Percentiles rank a stretch among this genome's conserved stretches.
Evolutionary conservation across 2,329 filamentous ascomycete genomes (phyloP).

Genomic region (Sporothrix phasma): DNA sequence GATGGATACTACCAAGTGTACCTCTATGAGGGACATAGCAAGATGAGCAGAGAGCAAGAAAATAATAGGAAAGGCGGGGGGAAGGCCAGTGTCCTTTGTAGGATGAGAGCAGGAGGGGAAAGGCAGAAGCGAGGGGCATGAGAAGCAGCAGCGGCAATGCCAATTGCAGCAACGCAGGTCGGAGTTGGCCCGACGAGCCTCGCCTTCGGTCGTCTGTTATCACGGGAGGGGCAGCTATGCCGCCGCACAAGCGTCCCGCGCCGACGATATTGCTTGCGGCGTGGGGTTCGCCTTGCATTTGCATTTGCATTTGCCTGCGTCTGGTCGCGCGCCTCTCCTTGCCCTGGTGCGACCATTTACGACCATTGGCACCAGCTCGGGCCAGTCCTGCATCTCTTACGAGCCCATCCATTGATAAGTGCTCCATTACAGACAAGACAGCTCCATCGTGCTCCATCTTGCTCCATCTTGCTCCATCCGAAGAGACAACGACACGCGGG

Average conservation of each 20-base stretch:
- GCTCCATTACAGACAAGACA: neutral
- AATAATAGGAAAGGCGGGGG: neutral
- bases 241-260: slow-evolving; percentile 4
- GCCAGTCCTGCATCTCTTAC: neutral
- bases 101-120: neutral
- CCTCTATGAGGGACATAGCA: neutral
- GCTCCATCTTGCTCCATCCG: slow-evolving; percentile 3
- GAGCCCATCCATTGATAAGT: slow-evolving; percentile 3
- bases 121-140: neutral
- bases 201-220: neutral
- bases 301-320: too few relatives aligned
- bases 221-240: neutral
- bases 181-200: neutral
- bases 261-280: neutral
- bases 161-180: neutral
- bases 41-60: neutral
- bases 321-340: neutral
- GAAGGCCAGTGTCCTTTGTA: too few relatives aligned
- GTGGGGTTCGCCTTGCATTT: slow-evolving; percentile 11
- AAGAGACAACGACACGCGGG: slow-evolving; percentile 1
- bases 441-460: too few relatives aligned
- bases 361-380: neutral
- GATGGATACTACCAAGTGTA: too few relatives aligned
- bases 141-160: too few relatives aligned
- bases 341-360: neutral